Evolutionary conservation across 78 protist genomes (phyloP).

Genomic region (Diacronema lutheri): DNA sequence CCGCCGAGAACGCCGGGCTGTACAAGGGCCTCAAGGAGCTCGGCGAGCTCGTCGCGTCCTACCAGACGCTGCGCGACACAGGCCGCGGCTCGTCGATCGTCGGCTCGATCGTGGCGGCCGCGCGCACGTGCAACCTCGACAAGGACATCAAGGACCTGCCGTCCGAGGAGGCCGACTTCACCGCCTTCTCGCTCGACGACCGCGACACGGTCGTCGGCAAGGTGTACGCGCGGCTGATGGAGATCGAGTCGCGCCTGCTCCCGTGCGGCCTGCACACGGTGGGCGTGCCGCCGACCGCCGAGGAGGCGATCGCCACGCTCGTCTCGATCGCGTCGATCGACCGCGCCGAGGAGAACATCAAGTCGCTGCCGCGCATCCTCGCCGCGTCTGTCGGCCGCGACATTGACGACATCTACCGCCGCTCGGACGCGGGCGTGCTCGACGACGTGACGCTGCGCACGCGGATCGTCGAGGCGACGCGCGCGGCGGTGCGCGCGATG

Average conservation of each 20-base stretch:
- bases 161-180: neutral
- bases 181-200: slow-evolving; percentile 2
- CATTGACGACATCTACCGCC: slow-evolving; percentile 45
- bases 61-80: slow-evolving; percentile 36
- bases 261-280: slow-evolving; percentile 58
- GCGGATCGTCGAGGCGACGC: slow-evolving; percentile 17
- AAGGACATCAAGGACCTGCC: slow-evolving; percentile 33
- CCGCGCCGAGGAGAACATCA: slow-evolving; percentile 42
- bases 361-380: slow-evolving; percentile 38
- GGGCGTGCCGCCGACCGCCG: slow-evolving; percentile 50
- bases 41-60: slow-evolving; percentile 41
- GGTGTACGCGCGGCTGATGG: slow-evolving; percentile 45
- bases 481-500: slow-evolving; percentile 38
- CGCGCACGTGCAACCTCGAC: slow-evolving; percentile 52
- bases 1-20: slow-evolving; percentile 58
- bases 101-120: slow-evolving; percentile 47
- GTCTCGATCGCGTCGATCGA: slow-evolving; percentile 51
- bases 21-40: slow-evolving; percentile 58
- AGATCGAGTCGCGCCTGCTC: slow-evolving; percentile 56
- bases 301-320: slow-evolving; percentile 52
- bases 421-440: slow-evolving; percentile 38
- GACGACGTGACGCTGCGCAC: slow-evolving; percentile 25
- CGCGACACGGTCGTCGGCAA: slow-evolving; percentile 46
- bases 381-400: slow-evolving; percentile 41
- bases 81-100: slow-evolving; percentile 42